These are phyloP conservation scores for Onygenales sp. DNA, from an alignment of 2,329 filamentous ascomycete genomes.

Conservation along the genomic window DNA sequence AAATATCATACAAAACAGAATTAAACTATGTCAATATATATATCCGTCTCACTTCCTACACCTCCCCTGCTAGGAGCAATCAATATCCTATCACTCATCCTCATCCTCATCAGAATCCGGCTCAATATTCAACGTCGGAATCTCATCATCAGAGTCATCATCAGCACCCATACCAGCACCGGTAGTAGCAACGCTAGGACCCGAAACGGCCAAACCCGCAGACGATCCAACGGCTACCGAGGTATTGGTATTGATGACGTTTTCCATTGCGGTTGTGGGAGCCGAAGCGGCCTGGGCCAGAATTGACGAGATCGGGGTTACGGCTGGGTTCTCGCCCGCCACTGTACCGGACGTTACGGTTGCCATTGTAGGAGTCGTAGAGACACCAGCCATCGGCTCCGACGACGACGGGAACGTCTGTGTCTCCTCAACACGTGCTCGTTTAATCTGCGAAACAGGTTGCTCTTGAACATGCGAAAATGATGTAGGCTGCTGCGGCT, in stretches of 20 bases:
- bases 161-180: conserved; percentile 15
- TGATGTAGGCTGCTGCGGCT: background rate
- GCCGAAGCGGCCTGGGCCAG: background rate
- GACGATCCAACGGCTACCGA: background rate
- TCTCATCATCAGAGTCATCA: conserved; percentile 39
- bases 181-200: conserved; percentile 1
- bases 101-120: conserved; percentile 37
- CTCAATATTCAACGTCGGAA: conserved; percentile 40
- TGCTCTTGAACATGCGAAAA: background rate
- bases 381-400: background rate
- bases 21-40: background rate
- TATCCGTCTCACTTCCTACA: background rate
- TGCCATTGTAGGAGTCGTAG: background rate
- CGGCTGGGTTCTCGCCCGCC: background rate
- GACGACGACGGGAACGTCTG: background rate
- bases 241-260: background rate
- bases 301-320: background rate
- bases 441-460: conserved; percentile 7
- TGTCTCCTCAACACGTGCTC: conserved; percentile 1
- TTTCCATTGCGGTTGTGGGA: background rate
- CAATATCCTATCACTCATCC: conserved; percentile 6
- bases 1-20: too few species aligned
- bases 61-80: background rate
- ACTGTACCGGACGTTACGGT: background rate
- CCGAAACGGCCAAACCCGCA: background rate